Evolutionary conservation across 495 filamentous ascomycete genomes (phyloP), one percentile per base, ranked within the genome.

Genomic region (Amniculicola lignicola): DNA sequence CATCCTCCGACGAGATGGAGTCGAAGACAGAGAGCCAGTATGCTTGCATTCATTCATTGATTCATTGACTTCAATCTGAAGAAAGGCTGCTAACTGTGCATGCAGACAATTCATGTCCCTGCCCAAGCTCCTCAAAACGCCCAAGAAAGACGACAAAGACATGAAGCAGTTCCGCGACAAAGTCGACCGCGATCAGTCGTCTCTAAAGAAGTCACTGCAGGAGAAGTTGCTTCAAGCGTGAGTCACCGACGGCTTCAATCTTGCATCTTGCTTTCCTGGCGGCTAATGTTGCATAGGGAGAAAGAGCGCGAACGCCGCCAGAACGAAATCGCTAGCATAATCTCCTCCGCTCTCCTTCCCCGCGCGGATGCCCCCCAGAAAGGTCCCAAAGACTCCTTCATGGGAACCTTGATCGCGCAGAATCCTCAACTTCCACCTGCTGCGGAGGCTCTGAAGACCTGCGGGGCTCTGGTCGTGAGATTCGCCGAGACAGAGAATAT

Each of bases 81-180:
- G n/a, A n/a, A n/a, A n/a, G 22, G 21, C 3, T 5, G 28, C 16
- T 18, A 57, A 28, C 9, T 18, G 43, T 9, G 25, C 48, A 28
- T 23, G 48, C 31, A 45, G 42, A 37, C 36, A 59, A 2, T 37
- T 59, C n/a, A 29, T 59, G 4, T 48, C 49, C 3, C 50, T 59
- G 21, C 11, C 15, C 4, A 27, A 25, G 4, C 14, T 51, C 28
- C 19, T 62, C 9, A 45, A 57, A 28, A 45, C 38, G 23, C 35
- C 42, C 4, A 43, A 42, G n/a, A 15, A 27, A 18, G 21, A 47
- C 1, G 40, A 47, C 19, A 53, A 57, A 1, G 52, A 52, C 6
- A 19, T 44, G 2, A 9, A 40, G 16, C 4, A 57, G 23, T 53
- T 62, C 27, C 23, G 42, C 4, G 16, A 11, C 4, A 41, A 21